Conservation (phyloP, 2,329 filamentous ascomycete genomes). For the Epichloe gansuensis region DNA sequence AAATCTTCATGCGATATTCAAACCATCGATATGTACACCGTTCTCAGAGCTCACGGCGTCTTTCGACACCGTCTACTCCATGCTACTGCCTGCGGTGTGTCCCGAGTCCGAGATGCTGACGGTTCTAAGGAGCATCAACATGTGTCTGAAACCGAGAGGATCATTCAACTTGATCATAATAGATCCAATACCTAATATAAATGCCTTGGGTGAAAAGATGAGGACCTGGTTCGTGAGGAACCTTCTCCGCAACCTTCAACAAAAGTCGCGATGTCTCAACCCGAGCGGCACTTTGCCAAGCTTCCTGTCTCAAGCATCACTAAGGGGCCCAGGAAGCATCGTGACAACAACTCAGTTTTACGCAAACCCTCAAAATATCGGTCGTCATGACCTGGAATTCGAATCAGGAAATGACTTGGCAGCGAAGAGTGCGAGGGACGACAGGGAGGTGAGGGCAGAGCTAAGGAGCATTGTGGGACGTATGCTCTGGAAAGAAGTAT, state of each 20-base stretch:
- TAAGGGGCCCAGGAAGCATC: constrained; percentile 34
- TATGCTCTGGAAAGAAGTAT: constrained; percentile 48
- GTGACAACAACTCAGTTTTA: constrained; percentile 36
- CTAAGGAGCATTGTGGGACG: constrained; percentile 40
- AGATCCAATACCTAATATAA: constrained; percentile 44
- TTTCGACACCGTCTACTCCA: constrained; percentile 38
- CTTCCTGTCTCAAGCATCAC: constrained; percentile 44
- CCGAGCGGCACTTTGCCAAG: constrained; percentile 45
- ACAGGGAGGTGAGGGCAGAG: constrained; percentile 28
- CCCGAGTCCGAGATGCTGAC: constrained; percentile 42
- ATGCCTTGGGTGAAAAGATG: constrained; percentile 43
- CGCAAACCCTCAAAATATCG: constrained; percentile 25
- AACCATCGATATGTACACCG: constrained; percentile 4
- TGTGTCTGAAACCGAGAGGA: constrained; percentile 41
- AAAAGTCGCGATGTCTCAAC: constrained; percentile 43
- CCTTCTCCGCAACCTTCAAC: constrained; percentile 45
- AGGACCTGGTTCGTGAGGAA: constrained; percentile 49
- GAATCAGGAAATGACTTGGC: constrained; percentile 9
- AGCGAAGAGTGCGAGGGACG: constrained; percentile 10
- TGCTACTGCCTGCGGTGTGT: constrained; percentile 43
- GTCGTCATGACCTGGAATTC: constrained; percentile 9
- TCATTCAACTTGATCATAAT: constrained; percentile 47
- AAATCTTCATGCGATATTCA: constrained; percentile 2
- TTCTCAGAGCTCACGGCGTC: constrained; percentile 24
- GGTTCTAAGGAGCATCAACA: constrained; percentile 43